Evolutionary conservation across 768 basidiomycete species (phyloP).

Genomic region (Postia placenta): DNA sequence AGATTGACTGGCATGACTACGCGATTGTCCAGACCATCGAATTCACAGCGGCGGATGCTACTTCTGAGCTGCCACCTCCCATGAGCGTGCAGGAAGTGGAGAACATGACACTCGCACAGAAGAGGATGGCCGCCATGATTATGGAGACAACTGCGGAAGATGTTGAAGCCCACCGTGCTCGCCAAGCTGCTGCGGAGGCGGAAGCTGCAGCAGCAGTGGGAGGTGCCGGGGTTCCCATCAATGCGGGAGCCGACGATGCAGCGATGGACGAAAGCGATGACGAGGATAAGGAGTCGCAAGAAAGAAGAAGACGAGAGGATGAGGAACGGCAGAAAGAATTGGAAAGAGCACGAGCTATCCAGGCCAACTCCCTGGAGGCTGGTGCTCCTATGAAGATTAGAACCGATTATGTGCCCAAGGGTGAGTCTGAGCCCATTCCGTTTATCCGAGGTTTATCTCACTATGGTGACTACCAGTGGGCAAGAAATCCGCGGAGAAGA

Average conservation of each 20-base stretch:
- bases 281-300: constrained; percentile 58
- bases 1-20: constrained; percentile 99
- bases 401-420: constrained; percentile 92
- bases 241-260: constrained; percentile 52
- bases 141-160: constrained; percentile 93
- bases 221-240: constrained; percentile 41
- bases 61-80: constrained; percentile 89
- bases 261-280: constrained; percentile 84
- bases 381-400: constrained; percentile 88
- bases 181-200: constrained; percentile 80
- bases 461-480: constrained; percentile 43
- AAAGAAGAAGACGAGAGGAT: constrained; percentile 59
- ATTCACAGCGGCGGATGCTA: constrained; percentile 89
- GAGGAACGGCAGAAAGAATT: constrained; percentile 66
- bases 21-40: constrained; percentile 97
- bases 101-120: constrained; percentile 95
- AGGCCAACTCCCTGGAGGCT: constrained; percentile 68
- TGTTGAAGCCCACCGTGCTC: constrained; percentile 73
- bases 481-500: constrained; percentile 58
- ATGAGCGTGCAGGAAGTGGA: constrained; percentile 94
- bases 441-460: constrained; percentile 3
- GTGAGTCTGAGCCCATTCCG: constrained; percentile 38
- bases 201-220: constrained; percentile 80
- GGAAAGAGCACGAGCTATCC: constrained; percentile 73
- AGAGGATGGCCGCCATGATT: constrained; percentile 96